Base-by-base conservation (phyloP, 2,329 filamentous ascomycete genomes). In the Epichloe typhina region DNA sequence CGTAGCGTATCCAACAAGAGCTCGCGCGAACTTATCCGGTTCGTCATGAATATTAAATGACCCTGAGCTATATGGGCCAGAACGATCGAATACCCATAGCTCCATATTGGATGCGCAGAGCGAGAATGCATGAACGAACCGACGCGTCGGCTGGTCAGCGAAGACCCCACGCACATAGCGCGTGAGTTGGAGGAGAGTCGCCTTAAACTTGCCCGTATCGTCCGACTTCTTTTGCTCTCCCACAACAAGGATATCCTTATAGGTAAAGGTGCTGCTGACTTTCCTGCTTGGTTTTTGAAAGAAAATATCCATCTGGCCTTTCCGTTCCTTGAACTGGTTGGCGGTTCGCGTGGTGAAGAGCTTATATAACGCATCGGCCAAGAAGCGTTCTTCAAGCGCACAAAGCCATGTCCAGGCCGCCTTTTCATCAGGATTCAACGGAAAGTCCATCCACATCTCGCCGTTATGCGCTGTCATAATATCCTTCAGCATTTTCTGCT, bases 31-130 rank as follows among this genome's bases (percentile, higher is more conserved):
- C 40, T 53, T 54, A 7, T 50, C 52, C 23, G 53, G 54, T 37
- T 58, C 52, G 1, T 50, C 36, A 42, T 58, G 51, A 38, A 56
- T 54, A 21, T 57, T 38, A 38, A 57, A 51, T 15, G 43, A n/a
- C 1, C 50, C 57, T 2, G 53, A 53, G 46, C 55, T 54, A 3
- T 57, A 60, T 11, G 52, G 3, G 1, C 59, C 59, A 15, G 56
- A 54, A 2, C 58, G 53, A 46, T 57, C 53, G 5, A 60, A 62
- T 6, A 61, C 41, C 56, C 55, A 58, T 13, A 59, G 47, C 47
- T 62, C 58, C 48, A 59, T 54, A 19, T 37, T 53, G 0, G 53
- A 54, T 11, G 33, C 52, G 37, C 17, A 43, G 15, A 56, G 36
- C 2, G 19, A 26, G 40, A 53, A 60, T 2, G 44, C 57, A 35